Conservation (phyloP, 257 asterid genomes). For the Solanum pimpinellifolium region DNA sequence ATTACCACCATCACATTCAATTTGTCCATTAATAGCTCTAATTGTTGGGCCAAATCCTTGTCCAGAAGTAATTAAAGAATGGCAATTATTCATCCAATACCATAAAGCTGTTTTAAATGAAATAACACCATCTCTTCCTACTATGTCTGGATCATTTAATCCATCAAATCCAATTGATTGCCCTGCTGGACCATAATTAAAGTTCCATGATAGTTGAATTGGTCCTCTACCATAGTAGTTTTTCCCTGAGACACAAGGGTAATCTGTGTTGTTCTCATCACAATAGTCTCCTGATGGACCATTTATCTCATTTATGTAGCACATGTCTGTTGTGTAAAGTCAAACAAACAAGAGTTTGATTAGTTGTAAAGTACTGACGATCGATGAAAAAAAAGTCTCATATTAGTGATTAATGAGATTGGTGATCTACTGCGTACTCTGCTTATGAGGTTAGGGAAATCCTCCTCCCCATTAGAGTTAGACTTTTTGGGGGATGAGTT, state of each 20-base stretch:
- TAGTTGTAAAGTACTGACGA: too few species aligned
- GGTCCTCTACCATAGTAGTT: slow-evolving; percentile 44
- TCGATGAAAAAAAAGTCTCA: neutral
- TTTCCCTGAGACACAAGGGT: slow-evolving; percentile 22
- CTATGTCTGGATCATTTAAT: slow-evolving; percentile 29
- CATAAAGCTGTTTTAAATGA: slow-evolving; percentile 39
- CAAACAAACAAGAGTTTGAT: neutral
- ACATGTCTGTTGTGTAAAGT: slow-evolving; percentile 1
- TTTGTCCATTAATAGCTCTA: slow-evolving; percentile 26
- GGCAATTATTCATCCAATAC: slow-evolving; percentile 49
- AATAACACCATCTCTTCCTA: slow-evolving; percentile 17
- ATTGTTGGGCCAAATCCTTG: slow-evolving; percentile 43
- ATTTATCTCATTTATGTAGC: slow-evolving; percentile 13
- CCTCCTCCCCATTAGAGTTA: too few species aligned
- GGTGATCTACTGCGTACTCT: too few species aligned
- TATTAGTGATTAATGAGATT: too few species aligned
- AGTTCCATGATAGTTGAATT: slow-evolving; percentile 9
- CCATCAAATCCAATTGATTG: slow-evolving; percentile 34
- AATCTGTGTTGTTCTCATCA: slow-evolving; percentile 23
- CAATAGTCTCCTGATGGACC: slow-evolving; percentile 31
- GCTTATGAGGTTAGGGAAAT: neutral
- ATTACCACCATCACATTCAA: slow-evolving; percentile 37
- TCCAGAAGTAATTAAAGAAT: slow-evolving; percentile 21
- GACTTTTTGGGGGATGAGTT: too few species aligned
- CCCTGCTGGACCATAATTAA: slow-evolving; percentile 43